phyloP scores from a whole-genome alignment of 345 rosid species.

The Ceriops tagal region DNA sequence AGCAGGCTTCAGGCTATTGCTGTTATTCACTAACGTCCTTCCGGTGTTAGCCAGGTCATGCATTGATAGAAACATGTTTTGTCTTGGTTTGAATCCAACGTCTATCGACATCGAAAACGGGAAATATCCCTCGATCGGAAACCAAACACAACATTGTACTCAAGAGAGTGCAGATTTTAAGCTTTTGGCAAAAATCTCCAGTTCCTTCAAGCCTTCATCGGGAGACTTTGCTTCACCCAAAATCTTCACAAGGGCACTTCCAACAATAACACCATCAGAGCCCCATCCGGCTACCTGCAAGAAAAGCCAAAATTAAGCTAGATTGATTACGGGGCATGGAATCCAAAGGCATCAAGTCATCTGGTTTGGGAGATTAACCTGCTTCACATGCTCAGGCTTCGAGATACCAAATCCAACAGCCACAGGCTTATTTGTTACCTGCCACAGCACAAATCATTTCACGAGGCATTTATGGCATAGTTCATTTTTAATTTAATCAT shows the following conservation, averaged over 20 bases:
- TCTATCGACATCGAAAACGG: background rate
- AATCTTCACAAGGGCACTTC: constrained; percentile 78
- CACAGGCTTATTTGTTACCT: constrained; percentile 67
- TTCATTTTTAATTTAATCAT: background rate
- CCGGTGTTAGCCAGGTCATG: too few relatives aligned
- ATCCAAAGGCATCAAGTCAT: background rate
- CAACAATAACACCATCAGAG: constrained; percentile 78
- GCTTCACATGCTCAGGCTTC: constrained; percentile 74
- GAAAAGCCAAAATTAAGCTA: background rate
- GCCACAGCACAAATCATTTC: constrained; percentile 9
- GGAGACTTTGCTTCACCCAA: constrained; percentile 72
- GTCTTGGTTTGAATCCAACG: too few relatives aligned
- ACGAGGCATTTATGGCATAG: background rate
- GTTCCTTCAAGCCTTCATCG: constrained; percentile 61
- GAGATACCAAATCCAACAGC: constrained; percentile 89
- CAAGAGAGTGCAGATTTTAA: constrained; percentile 54
- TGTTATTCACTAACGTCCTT: too few relatives aligned
- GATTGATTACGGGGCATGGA: background rate
- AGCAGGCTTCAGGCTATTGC: too few relatives aligned
- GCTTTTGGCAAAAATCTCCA: constrained; percentile 58
- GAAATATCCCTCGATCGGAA: background rate
- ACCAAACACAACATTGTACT: background rate
- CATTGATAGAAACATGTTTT: too few relatives aligned
- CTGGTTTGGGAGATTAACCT: constrained; percentile 38
- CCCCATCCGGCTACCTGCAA: constrained; percentile 78